Evolutionary conservation across 1,284 basidiomycete species (phyloP), one percentile per base, ranked within the genome.

Genomic region (Boletus putidus): DNA sequence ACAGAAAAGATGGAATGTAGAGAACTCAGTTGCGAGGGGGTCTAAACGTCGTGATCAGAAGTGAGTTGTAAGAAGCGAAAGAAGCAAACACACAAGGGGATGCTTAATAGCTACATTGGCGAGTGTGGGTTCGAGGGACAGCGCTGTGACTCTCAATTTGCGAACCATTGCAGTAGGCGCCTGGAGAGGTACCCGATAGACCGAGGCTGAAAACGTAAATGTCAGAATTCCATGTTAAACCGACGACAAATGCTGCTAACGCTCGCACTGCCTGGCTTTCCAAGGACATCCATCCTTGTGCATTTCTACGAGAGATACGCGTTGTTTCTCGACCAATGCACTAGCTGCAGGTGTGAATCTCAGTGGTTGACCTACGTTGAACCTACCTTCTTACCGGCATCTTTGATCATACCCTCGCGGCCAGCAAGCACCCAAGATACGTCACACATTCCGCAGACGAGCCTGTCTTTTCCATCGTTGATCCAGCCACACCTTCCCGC

Each of bases 201-300:
- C 84, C 0, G 86, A 85, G 44, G 80, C 89, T 91, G 53, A 25
- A 53, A 29, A 36, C 18, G 39, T 36, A 55, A 47, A 49, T 44
- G 25, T 70, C 33, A 63, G 44, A 36, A 44, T 27, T 12, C 6
- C 36, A 42, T 36, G 6, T 48, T 18, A 35, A 23, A 51, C 35
- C 36, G 31, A 53, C 7, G 25, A 42, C 33, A 33, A 55, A 44
- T 40, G 27, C 42, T 59, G 40, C 76, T 64, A 66, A 92, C 91
- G 73, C 71, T 91, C 88, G 65, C 90, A 91, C 69, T 92, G 90
- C 55, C 83, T 80, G 35, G 79, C 78, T 71, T 83, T 89, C 91
- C 91, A 92, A 4, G 91, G 91, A 68, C 90, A 92, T 1, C 88
- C 87, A 53, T 84, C 78, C 70, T 91, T 91, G 70, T 92, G 91